Percentiles rank a stretch among this genome's conserved stretches.
These are phyloP conservation scores for Picochlorum costavermella DNA, from an alignment of 139 green algal species.

Conservation along the genomic window DNA sequence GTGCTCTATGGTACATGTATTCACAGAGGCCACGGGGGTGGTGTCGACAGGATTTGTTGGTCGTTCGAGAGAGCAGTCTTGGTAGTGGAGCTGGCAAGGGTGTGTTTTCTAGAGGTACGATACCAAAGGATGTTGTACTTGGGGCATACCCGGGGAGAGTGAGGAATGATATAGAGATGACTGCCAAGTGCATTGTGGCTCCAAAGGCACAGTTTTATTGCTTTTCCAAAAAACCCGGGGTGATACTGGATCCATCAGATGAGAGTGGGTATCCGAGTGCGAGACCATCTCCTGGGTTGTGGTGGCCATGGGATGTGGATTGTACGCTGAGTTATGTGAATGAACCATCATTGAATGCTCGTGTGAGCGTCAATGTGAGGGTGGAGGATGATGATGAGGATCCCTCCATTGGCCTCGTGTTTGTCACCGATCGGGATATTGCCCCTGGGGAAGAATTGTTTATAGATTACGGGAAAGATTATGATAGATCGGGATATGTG, in stretches of 20 bases:
- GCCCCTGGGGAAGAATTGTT: slow-evolving; percentile 29
- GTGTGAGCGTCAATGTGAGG: slow-evolving; percentile 24
- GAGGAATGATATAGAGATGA: slow-evolving; percentile 28
- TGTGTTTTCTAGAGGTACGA: slow-evolving; percentile 34
- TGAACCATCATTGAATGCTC: slow-evolving; percentile 29
- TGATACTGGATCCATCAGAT: slow-evolving; percentile 48
- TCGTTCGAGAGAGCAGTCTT: slow-evolving; percentile 14
- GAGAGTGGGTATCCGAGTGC: slow-evolving; percentile 15
- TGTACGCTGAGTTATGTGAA: slow-evolving; percentile 38
- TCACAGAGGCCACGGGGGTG: slow-evolving; percentile 15
- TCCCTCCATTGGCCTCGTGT: slow-evolving; percentile 13
- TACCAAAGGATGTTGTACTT: slow-evolving; percentile 32
- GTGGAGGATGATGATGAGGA: slow-evolving; percentile 29
- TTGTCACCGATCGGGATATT: slow-evolving; percentile 1
- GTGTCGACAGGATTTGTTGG: slow-evolving; percentile 9
- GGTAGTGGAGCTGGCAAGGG: slow-evolving; percentile 30
- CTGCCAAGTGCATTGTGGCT: slow-evolving; percentile 23
- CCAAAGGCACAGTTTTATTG: slow-evolving; percentile 27
- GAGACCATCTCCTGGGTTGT: slow-evolving; percentile 26
- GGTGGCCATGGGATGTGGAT: slow-evolving; percentile 34
- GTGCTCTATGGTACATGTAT: not conserved
- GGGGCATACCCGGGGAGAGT: slow-evolving; percentile 47
- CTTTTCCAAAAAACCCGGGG: slow-evolving; percentile 22
- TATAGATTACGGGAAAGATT: slow-evolving; percentile 45
- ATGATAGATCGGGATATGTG: slow-evolving; percentile 29